These are phyloP conservation scores for Endotrypanum monterogeii DNA, from an alignment of 208 protist genomes.

Conservation along the genomic window DNA sequence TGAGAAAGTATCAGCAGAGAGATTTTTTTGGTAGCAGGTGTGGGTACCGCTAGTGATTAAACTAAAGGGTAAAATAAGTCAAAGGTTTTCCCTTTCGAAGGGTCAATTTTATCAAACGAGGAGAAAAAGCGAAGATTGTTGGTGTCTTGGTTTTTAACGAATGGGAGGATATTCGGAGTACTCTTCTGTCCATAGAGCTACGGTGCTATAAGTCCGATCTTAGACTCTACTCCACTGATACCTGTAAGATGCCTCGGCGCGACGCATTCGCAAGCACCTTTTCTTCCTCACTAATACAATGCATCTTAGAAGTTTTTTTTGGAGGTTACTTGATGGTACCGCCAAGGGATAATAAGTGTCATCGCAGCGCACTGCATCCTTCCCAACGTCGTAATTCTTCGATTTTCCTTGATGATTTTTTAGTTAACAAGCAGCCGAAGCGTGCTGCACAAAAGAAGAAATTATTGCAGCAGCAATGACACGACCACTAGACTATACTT, in stretches of 20 bases:
- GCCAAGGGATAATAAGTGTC: not conserved
- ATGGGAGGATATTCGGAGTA: not conserved
- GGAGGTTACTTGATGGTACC: not conserved
- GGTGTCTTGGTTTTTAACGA: not conserved
- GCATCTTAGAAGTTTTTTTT: not conserved
- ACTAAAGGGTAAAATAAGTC: no score
- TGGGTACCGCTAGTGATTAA: no score
- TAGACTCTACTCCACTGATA: not conserved
- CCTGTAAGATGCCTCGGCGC: not conserved
- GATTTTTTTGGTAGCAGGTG: not conserved
- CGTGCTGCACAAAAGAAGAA: not conserved
- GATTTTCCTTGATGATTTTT: not conserved
- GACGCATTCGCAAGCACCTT: not conserved
- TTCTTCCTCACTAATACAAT: not conserved
- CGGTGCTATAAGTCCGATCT: not conserved
- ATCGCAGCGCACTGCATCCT: not conserved
- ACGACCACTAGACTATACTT: constrained; percentile 18
- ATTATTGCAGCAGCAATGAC: not conserved
- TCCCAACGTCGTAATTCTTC: not conserved
- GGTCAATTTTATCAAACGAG: not conserved
- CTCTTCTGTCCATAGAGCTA: not conserved
- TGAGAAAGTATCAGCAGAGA: not conserved
- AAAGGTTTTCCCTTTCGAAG: not conserved
- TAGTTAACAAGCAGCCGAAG: not conserved
- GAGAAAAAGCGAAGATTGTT: no score